These are phyloP conservation scores for Sphaerobolus stellatus DNA, from an alignment of 1,284 basidiomycete genomes.

Conservation along the genomic window DNA sequence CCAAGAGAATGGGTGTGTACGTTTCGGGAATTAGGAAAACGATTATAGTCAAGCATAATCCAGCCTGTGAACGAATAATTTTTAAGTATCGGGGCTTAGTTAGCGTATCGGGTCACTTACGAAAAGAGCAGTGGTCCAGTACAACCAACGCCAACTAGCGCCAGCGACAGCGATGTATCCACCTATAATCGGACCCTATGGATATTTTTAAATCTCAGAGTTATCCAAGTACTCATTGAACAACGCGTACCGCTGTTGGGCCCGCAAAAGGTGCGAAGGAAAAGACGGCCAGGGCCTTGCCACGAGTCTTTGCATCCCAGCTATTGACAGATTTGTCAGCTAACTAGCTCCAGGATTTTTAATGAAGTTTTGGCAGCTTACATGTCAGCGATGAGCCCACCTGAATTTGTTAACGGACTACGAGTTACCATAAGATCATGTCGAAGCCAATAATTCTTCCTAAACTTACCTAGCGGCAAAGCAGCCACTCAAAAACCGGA, in stretches of 20 bases:
- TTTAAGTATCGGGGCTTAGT: constrained; percentile 9
- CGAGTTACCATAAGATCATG: background rate
- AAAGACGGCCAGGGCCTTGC: constrained; percentile 69
- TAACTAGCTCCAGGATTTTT: constrained; percentile 30
- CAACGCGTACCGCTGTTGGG: constrained; percentile 37
- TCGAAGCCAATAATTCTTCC: background rate
- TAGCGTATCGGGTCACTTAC: constrained; percentile 29
- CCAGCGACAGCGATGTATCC: constrained; percentile 52
- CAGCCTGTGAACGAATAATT: constrained; percentile 32
- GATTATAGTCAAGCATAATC: constrained; percentile 48
- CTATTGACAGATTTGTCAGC: constrained; percentile 21
- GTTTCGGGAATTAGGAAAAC: constrained; percentile 78
- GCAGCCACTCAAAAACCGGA: constrained; percentile 66
- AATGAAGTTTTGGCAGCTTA: constrained; percentile 23
- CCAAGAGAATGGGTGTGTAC: constrained; percentile 56
- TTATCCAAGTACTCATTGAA: constrained; percentile 21
- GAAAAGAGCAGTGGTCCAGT: constrained; percentile 74
- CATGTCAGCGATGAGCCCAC: constrained; percentile 55
- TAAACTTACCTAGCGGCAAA: constrained; percentile 43
- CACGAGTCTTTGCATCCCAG: constrained; percentile 69
- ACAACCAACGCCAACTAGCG: constrained; percentile 67
- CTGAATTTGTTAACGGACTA: constrained; percentile 43
- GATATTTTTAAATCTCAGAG: constrained; percentile 21
- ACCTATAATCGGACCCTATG: constrained; percentile 60
- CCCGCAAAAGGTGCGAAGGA: constrained; percentile 77